These are phyloP conservation scores for Miscanthus lutarioriparius DNA, from an alignment of 176 grass and related monocot genomes.

Conservation along the genomic window DNA sequence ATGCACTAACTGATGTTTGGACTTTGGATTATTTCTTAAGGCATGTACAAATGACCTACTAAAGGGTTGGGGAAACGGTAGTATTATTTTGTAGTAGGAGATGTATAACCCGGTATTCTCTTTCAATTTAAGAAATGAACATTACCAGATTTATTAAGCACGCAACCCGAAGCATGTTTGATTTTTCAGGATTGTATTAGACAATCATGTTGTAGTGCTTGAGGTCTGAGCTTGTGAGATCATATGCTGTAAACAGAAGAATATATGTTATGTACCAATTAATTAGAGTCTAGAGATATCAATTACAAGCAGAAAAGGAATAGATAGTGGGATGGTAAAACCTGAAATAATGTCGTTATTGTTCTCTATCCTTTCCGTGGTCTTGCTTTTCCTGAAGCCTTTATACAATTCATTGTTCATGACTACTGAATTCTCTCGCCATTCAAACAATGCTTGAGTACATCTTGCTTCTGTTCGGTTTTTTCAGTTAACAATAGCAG, in stretches of 20 bases:
- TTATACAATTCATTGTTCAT: slow-evolving; percentile 46
- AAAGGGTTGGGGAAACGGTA: background rate
- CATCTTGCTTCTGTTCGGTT: slow-evolving; percentile 39
- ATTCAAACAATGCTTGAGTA: slow-evolving; percentile 34
- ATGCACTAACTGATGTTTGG: background rate
- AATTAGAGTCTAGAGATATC: background rate
- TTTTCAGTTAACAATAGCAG: slow-evolving; percentile 11
- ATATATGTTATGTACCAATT: background rate
- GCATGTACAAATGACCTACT: background rate
- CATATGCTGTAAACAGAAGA: slow-evolving; percentile 51
- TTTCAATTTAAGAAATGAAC: background rate
- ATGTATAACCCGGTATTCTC: background rate
- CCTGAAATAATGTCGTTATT: slow-evolving; percentile 38
- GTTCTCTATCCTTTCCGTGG: background rate
- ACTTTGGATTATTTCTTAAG: background rate
- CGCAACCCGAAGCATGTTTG: slow-evolving; percentile 6
- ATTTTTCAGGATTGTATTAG: slow-evolving; percentile 31
- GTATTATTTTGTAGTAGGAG: background rate
- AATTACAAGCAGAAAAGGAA: background rate
- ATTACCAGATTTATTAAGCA: slow-evolving; percentile 50
- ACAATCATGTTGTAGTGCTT: slow-evolving; percentile 30
- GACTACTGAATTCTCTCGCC: slow-evolving; percentile 30
- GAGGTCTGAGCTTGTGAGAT: slow-evolving; percentile 35
- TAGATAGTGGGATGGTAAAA: background rate
- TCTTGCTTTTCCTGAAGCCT: slow-evolving; percentile 4